phyloP scores from a whole-genome alignment of 305 asterid species.

The Plantago coronopus region DNA sequence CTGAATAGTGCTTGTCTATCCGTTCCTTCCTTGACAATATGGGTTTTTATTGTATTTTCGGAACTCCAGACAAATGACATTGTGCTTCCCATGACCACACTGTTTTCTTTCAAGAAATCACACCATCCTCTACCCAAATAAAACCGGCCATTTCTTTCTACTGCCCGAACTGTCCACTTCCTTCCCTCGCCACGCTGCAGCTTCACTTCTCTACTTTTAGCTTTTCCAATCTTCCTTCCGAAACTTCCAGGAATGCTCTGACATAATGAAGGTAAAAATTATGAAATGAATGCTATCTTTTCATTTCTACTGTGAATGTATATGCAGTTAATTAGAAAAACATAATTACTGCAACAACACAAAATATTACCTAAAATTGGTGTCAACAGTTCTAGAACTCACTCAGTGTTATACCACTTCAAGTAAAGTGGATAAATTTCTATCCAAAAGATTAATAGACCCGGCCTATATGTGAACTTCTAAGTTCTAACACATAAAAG shows the following conservation, averaged over 20 bases:
- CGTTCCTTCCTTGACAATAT: conserved; percentile 2
- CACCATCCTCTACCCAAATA: conserved; percentile 13
- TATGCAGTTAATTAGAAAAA: too few relatives aligned
- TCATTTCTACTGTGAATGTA: too few relatives aligned
- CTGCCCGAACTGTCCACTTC: conserved; percentile 3
- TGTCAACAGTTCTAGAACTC: too few relatives aligned
- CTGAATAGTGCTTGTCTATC: background rate
- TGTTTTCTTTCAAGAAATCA: conserved; percentile 10
- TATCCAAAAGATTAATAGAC: too few relatives aligned
- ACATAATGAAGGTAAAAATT: background rate
- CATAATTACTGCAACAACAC: too few relatives aligned
- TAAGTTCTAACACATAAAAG: too few relatives aligned
- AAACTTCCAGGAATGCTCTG: conserved; percentile 13
- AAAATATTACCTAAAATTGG: too few relatives aligned
- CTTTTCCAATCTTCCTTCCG: conserved; percentile 8
- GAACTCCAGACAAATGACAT: conserved; percentile 1
- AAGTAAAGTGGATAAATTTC: too few relatives aligned
- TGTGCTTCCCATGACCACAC: conserved; percentile 11
- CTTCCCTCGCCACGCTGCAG: background rate
- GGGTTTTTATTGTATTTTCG: background rate
- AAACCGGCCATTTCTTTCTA: background rate
- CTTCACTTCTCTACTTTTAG: background rate
- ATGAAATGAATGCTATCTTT: too few relatives aligned
- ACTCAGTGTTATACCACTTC: too few relatives aligned
- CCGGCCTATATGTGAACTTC: too few relatives aligned